Percentiles rank a stretch among this genome's conserved stretches.
Conservation (phyloP, 1,284 basidiomycete species). For the Ceratobasidium sp. region DNA sequence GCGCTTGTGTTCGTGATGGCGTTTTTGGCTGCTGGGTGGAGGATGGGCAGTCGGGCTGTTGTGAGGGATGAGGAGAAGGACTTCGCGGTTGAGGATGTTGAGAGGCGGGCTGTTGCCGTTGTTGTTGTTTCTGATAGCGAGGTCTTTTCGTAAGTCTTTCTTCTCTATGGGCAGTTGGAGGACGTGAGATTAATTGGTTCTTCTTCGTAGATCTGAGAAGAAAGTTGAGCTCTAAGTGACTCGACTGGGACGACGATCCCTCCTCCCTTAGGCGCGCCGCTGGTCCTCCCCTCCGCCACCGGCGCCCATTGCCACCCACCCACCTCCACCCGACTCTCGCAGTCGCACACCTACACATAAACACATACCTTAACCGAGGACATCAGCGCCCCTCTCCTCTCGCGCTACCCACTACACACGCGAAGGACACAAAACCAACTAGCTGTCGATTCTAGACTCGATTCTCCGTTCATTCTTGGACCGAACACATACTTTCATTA, state of each 20-base stretch:
- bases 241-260: no score
- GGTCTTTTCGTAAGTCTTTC: slow-evolving; percentile 27
- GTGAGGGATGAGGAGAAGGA: slow-evolving; percentile 1
- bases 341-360: background rate
- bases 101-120: slow-evolving; percentile 23
- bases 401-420: no score
- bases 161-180: background rate
- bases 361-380: no score
- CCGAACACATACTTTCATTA: background rate
- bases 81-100: no score
- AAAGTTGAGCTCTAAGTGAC: background rate
- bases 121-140: slow-evolving; percentile 22
- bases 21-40: slow-evolving; percentile 23
- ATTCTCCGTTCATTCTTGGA: background rate
- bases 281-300: no score
- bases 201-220: slow-evolving; percentile 20
- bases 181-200: slow-evolving; percentile 3
- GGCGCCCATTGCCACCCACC: no score
- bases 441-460: no score
- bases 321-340: background rate
- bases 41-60: slow-evolving; percentile 10
- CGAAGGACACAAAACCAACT: background rate
- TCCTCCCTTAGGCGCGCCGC: no score
- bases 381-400: no score
- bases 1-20: slow-evolving; percentile 17